phyloP scores from a whole-genome alignment of 352 stramenopile genomes.

The Phytophthora europaea region DNA sequence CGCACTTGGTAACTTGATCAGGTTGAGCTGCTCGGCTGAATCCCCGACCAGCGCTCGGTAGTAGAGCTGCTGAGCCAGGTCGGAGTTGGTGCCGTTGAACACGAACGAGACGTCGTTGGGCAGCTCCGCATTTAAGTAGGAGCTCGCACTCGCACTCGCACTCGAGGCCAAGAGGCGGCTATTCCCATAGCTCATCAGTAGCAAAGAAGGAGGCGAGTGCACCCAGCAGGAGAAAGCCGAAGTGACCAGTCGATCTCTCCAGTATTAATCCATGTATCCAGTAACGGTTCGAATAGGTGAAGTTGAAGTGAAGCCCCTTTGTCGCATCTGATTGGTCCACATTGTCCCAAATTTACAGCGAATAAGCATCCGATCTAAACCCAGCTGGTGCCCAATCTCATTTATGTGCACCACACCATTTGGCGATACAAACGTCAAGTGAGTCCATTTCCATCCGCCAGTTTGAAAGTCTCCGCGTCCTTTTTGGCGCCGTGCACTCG shows the following conservation, averaged over 20 bases:
- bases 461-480: constrained; percentile 27
- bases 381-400: constrained; percentile 12
- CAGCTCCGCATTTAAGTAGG: not conserved
- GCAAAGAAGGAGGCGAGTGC: not conserved
- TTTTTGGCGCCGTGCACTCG: constrained; percentile 20
- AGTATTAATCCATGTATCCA: not conserved
- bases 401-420: constrained; percentile 21
- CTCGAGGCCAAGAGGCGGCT: not conserved
- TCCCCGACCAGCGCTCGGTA: not conserved
- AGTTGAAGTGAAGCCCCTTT: not conserved
- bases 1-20: not conserved
- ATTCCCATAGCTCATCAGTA: not conserved
- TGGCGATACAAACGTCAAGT: constrained; percentile 4
- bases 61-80: constrained; percentile 33
- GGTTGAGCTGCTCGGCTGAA: not conserved
- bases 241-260: not conserved
- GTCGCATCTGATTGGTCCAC: not conserved
- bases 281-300: not conserved
- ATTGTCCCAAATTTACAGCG: not conserved
- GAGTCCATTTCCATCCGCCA: constrained; percentile 4
- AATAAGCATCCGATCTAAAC: not conserved
- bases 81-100: constrained; percentile 28
- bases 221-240: not conserved
- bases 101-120: constrained; percentile 16
- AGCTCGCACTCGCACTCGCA: not conserved